Base-by-base conservation (phyloP, 2,329 filamentous ascomycete genomes). In the Trichoderma cornu-damae region DNA sequence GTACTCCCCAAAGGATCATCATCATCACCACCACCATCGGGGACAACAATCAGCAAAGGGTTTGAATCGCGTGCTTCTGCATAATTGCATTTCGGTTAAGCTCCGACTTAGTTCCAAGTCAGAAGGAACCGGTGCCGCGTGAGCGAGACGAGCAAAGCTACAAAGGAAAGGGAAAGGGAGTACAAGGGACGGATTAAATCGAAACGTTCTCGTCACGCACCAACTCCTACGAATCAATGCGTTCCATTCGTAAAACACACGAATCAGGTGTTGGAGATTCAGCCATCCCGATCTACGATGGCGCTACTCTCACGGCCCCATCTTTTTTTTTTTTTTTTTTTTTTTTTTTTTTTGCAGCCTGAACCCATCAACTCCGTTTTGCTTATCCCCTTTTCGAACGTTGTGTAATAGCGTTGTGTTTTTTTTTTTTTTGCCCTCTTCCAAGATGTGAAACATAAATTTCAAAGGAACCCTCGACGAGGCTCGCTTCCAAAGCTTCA, bases 261-360 rank as follows among this genome's bases (percentile, higher is more conserved):
- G 52, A 56, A 56, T 56, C 52, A 56, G 34, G 26, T 32, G 34
- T 38, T 48, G 32, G 34, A 48, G 42, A 56, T 47, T 56, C 42
- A 56, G 52, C 52, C 43, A 56, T 56, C 52, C 52, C 52, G 52
- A 56, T 56, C 52, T 56, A 56, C 52, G 52, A 56, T 56, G 52
- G 43, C 52, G 43, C 52, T 56, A 47, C 42, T 32, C 26, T 56
- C 32, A 38, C 34, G 38, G 32, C 34, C 52, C 43, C 34, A n/a
- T 55, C 37, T 40, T 55, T 30, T n/a, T 2, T 7, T 12, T 11
- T 18, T 8, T 44, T 30, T 30, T 28, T 9, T 12, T 32, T 49
- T 12, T 9, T 22, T 32, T 34, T 37, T 37, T 20, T 11, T 16
- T 8, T 24, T 18, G 22, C 11, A 16, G 16, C 32, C 22, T 28